Evolutionary conservation across 441 rosid species (phyloP).

Genomic region (Populus hybrid): DNA sequence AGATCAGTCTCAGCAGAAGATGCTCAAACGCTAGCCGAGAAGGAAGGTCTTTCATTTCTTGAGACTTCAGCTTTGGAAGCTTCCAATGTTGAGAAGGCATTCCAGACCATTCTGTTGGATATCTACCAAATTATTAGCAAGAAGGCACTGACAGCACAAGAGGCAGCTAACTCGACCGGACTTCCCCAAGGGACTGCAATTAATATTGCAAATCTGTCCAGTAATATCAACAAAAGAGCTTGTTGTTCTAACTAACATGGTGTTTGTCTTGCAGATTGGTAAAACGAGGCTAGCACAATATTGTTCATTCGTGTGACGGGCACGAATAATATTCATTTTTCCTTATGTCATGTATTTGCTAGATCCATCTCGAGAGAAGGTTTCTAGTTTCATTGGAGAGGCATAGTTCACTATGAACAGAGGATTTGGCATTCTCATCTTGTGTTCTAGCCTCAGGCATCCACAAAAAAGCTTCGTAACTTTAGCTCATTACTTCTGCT

Average conservation of each 20-base stretch:
- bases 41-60: conserved; percentile 78
- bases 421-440: background rate
- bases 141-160: conserved; percentile 89
- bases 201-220: conserved; percentile 40
- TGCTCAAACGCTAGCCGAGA: conserved; percentile 69
- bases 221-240: conserved; percentile 28
- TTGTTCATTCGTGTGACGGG: background rate
- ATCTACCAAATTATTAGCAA: conserved; percentile 85
- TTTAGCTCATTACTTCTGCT: too few species aligned
- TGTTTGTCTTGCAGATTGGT: background rate
- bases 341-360: background rate
- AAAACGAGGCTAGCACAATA: background rate
- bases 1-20: conserved; percentile 70
- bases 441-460: background rate
- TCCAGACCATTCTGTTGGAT: conserved; percentile 76
- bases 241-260: conserved; percentile 48
- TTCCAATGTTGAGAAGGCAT: conserved; percentile 76
- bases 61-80: conserved; percentile 91
- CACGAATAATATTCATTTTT: too few species aligned
- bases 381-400: background rate
- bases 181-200: conserved; percentile 56
- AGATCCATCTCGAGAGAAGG: background rate
- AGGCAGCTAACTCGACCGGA: conserved; percentile 48
- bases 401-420: background rate
- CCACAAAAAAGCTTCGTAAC: background rate